These are phyloP conservation scores for Colletotrichum sp. DNA, from an alignment of 2,329 filamentous ascomycete genomes.

Conservation along the genomic window DNA sequence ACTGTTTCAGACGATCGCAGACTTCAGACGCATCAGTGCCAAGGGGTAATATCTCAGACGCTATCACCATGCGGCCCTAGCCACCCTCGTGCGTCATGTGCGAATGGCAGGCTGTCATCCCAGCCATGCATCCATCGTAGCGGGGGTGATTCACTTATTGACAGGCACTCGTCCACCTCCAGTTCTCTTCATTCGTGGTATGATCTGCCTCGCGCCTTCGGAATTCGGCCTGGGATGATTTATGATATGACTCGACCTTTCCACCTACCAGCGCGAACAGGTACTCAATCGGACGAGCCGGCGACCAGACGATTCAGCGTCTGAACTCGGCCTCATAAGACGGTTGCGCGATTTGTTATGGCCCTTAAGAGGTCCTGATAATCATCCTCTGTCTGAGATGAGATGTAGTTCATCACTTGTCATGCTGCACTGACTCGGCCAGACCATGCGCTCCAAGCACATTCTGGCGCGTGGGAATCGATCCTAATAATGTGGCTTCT, in stretches of 20 bases:
- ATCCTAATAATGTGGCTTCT: neutral
- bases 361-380: neutral
- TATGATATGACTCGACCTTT: neutral
- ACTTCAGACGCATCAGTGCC: conserved; percentile 17
- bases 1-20: conserved; percentile 15
- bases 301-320: neutral
- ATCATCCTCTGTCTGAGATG: neutral
- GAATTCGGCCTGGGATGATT: neutral
- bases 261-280: neutral
- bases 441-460: neutral
- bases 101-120: neutral
- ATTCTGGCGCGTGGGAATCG: accelerated
- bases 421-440: neutral
- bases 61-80: neutral
- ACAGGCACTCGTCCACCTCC: neutral
- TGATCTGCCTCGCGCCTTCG: conserved; percentile 1
- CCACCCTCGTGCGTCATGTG: neutral
- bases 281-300: neutral
- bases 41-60: neutral
- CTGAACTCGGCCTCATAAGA: neutral
- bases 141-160: neutral
- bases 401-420: neutral
- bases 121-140: neutral
- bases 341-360: neutral
- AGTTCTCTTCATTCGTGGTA: neutral